Conservation (phyloP, 1,284 basidiomycete species). For the Austropuccinia psidii region DNA sequence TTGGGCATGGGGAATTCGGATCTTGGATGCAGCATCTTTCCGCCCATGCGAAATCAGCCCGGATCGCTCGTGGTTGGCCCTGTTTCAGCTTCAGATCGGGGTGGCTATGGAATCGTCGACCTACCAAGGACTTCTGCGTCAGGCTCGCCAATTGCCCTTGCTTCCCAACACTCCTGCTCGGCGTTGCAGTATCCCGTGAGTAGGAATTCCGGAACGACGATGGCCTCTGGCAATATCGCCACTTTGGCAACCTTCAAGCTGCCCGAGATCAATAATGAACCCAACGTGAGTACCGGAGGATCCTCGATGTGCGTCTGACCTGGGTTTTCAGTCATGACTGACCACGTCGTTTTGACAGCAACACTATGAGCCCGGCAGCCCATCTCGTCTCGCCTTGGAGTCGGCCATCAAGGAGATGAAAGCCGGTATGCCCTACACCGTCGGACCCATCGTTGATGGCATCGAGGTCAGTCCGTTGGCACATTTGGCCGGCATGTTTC, state of each 20-base stretch:
- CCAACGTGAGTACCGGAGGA: conserved; percentile 9
- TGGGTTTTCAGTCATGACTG: not conserved
- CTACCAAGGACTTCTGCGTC: too few relatives aligned
- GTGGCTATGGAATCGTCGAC: too few relatives aligned
- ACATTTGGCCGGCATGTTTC: too few relatives aligned
- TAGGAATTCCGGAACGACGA: too few relatives aligned
- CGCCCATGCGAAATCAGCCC: too few relatives aligned
- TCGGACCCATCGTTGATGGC: conserved; percentile 87
- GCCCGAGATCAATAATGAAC: conserved; percentile 31
- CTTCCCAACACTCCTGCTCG: too few relatives aligned
- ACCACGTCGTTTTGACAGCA: conserved; percentile 43
- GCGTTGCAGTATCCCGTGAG: too few relatives aligned
- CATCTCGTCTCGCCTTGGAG: conserved; percentile 68
- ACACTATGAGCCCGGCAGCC: conserved; percentile 69
- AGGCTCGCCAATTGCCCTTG: too few relatives aligned
- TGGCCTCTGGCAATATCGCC: not conserved
- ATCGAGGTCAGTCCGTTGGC: conserved; percentile 58
- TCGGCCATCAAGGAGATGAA: conserved; percentile 72
- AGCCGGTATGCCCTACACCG: conserved; percentile 73
- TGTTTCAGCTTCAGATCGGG: too few relatives aligned
- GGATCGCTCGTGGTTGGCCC: too few relatives aligned
- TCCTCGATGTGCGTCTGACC: not conserved
- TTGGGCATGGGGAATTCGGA: too few relatives aligned
- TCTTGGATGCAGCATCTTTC: too few relatives aligned
- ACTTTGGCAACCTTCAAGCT: conserved; percentile 34